Base-by-base conservation (phyloP, 1,284 basidiomycete genomes). In the Ceratobasidium sp. region DNA sequence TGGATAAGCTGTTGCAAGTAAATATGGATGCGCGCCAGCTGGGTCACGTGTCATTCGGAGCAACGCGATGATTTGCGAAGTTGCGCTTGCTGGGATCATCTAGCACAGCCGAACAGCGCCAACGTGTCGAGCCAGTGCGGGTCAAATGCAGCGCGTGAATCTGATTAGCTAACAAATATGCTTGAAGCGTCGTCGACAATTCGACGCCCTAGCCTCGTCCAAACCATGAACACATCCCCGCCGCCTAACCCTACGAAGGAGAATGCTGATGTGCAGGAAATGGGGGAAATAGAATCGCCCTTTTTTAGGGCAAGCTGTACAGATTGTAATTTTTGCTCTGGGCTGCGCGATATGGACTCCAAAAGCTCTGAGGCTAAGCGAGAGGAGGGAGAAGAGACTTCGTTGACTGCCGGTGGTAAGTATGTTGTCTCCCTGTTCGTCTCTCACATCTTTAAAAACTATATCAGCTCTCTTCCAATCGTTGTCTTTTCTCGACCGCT, bases 401-500 rank as follows among this genome's bases (percentile, higher is more conserved):
- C 67, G 12, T n/a, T 64, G 40, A 78, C 61, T 23, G 79, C 79
- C 33, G 39, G 51, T 42, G 71, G 79, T 76, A 26, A 40, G 64
- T 72, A 63, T 46, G 13, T 18, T 39, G n/a, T 28, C 28, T 42
- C 58, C 28, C 1, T 12, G 28, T 20, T n/a, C n/a, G 18, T 72
- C 15, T 53, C 40, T 23, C 42, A 49, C 33, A 23, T 58, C n/a
- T 26, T 42, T 12, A 64, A 46, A 18, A 18, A 44, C 12, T 56
- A 1, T 33, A 33, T 33, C 77, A 83, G 82, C 76, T 4, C 79
- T 84, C 12, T 81, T 86, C 66, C 81, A 81, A 42, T 81, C 84
- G 0, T 84, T 89, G n/a, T 83, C 84, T 9, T 86, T 86, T 82
- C 85, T 92, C 0, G 94, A 96, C 83, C 89, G 92, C 18, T 87